These are phyloP conservation scores for Phaeosphaeriaceae sp. DNA, from an alignment of 2,329 filamentous ascomycete species.

Conservation along the genomic window DNA sequence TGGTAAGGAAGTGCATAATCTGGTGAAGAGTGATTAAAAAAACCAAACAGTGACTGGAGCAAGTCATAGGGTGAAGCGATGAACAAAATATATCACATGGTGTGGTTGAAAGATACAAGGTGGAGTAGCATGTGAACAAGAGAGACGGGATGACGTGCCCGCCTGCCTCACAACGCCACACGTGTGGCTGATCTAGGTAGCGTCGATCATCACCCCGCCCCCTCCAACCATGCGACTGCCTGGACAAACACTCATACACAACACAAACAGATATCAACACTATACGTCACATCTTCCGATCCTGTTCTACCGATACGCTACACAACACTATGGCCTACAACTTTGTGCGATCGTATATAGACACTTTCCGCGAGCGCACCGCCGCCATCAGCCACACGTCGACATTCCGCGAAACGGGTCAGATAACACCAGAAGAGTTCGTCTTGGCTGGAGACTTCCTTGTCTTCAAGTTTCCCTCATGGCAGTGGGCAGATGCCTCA, in stretches of 20 bases:
- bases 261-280: neutral
- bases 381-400: slow-evolving; percentile 89
- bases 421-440: slow-evolving; percentile 98
- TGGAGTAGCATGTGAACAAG: neutral
- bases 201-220: slow-evolving; percentile 3
- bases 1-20: too few species aligned
- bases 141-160: neutral
- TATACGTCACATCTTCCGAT: neutral
- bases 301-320: neutral
- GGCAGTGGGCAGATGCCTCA: slow-evolving; percentile 93
- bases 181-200: slow-evolving; percentile 4
- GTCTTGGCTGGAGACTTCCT: slow-evolving; percentile 95
- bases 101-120: neutral
- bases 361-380: slow-evolving; percentile 89
- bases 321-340: slow-evolving; percentile 74
- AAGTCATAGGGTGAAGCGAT: neutral
- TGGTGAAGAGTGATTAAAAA: too few species aligned
- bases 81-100: neutral
- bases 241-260: slow-evolving; percentile 2
- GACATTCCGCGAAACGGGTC: slow-evolving; percentile 90
- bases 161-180: neutral
- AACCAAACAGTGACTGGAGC: too few species aligned
- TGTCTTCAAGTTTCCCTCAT: slow-evolving; percentile 98
- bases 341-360: slow-evolving; percentile 82
- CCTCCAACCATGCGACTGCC: slow-evolving; percentile 5